Conservation (phyloP, 1,139 yeast genomes). For the Blastobotrys malaysiensis region DNA sequence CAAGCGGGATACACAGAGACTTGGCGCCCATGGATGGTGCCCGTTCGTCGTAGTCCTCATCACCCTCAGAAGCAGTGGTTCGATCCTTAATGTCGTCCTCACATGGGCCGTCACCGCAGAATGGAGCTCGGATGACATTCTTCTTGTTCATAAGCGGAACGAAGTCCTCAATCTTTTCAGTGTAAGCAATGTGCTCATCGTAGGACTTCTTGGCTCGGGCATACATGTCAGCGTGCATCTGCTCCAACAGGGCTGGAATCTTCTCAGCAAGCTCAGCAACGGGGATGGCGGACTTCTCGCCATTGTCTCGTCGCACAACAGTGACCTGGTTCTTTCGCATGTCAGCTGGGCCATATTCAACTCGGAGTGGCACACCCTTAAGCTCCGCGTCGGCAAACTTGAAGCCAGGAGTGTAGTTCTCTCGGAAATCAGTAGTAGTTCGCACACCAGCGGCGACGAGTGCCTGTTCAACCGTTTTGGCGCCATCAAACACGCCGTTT, state of each 20-base stretch:
- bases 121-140: constrained; percentile 88
- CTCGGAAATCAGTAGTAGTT: constrained; percentile 82
- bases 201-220: constrained; percentile 73
- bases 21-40: constrained; percentile 99
- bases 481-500: constrained; percentile 61
- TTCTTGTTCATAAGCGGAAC: constrained; percentile 89
- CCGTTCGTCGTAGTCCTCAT: constrained; percentile 85
- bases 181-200: constrained; percentile 76
- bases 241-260: constrained; percentile 71
- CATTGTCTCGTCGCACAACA: constrained; percentile 90
- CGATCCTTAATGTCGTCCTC: constrained; percentile 96
- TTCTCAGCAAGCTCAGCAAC: constrained; percentile 60
- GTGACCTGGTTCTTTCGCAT: constrained; percentile 71
- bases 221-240: constrained; percentile 71
- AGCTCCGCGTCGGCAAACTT: constrained; percentile 97
- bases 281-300: constrained; percentile 63
- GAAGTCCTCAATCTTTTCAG: constrained; percentile 84
- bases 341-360: constrained; percentile 96
- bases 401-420: constrained; percentile 97
- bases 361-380: constrained; percentile 89
- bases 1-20: constrained; percentile 89
- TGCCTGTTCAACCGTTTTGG: constrained; percentile 44
- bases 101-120: constrained; percentile 94
- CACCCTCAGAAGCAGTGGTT: constrained; percentile 78
- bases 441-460: constrained; percentile 47